phyloP scores from a whole-genome alignment of 2,329 filamentous ascomycete genomes.

The Diaporthe sp. region DNA sequence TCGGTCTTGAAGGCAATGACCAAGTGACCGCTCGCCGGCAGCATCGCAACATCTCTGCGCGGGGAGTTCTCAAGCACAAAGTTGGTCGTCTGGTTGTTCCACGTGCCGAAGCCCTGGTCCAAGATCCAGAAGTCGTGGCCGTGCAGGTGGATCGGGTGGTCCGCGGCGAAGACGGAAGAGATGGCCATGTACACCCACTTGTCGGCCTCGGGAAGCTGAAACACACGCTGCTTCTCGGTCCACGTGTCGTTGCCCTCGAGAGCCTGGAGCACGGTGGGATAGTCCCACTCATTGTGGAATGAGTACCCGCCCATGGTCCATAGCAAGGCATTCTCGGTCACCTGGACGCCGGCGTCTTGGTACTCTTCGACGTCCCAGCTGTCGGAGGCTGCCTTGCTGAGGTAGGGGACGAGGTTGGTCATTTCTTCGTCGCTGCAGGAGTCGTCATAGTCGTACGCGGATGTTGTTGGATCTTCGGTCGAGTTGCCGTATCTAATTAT shows the following conservation, averaged over 20 bases:
- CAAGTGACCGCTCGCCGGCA: constrained; percentile 11
- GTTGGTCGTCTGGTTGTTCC: constrained; percentile 3
- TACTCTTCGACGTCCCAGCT: constrained; percentile 48
- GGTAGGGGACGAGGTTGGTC: constrained; percentile 51
- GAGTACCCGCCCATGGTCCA: constrained; percentile 65
- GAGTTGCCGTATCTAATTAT: constrained; percentile 60
- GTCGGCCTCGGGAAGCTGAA: constrained; percentile 46
- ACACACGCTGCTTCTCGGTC: constrained; percentile 49
- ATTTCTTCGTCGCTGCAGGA: constrained; percentile 54
- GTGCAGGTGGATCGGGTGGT: constrained; percentile 60
- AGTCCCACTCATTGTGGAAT: constrained; percentile 60
- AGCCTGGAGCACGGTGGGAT: constrained; percentile 58
- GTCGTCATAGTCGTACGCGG: constrained; percentile 35
- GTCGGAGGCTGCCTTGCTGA: constrained; percentile 51
- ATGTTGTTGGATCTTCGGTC: constrained; percentile 42
- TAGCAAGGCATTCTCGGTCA: constrained; percentile 54
- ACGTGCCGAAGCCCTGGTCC: neutral
- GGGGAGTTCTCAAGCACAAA: constrained; percentile 5
- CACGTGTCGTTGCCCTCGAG: constrained; percentile 46
- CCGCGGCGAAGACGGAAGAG: constrained; percentile 48
- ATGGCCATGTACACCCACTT: constrained; percentile 54
- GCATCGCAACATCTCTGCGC: constrained; percentile 26
- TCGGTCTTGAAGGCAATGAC: constrained; percentile 23
- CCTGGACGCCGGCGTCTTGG: constrained; percentile 47
- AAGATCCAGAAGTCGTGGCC: constrained; percentile 44